These are phyloP conservation scores for Alternaria arbusti DNA, from an alignment of 2,329 filamentous ascomycete species.

Conservation along the genomic window DNA sequence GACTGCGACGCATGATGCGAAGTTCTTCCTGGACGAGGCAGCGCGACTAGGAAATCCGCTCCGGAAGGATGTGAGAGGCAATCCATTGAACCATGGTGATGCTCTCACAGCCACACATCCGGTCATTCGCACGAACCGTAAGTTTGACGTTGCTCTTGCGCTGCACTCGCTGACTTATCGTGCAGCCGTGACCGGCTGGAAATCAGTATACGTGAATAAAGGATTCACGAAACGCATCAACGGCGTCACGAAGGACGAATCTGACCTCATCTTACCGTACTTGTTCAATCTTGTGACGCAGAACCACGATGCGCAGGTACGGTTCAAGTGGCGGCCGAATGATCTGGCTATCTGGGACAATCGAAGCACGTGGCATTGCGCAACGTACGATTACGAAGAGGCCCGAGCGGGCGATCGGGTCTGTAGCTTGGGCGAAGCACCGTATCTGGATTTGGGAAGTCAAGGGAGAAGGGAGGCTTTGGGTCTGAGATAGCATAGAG, in stretches of 20 bases:
- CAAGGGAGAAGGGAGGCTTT: slow-evolving; percentile 4
- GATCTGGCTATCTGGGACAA: slow-evolving; percentile 70
- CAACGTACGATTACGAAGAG: slow-evolving; percentile 68
- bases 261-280: slow-evolving; percentile 52
- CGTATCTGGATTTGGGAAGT: slow-evolving; percentile 62
- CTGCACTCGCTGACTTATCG: background rate
- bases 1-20: slow-evolving; percentile 53
- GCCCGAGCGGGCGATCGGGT: slow-evolving; percentile 60
- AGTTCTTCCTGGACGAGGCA: slow-evolving; percentile 39
- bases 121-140: slow-evolving; percentile 66
- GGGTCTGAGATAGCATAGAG: background rate
- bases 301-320: slow-evolving; percentile 61
- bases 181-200: slow-evolving; percentile 66
- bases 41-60: slow-evolving; percentile 35
- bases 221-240: slow-evolving; percentile 52
- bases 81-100: slow-evolving; percentile 62
- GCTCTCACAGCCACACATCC: slow-evolving; percentile 62
- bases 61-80: slow-evolving; percentile 47
- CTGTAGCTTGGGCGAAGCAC: slow-evolving; percentile 62
- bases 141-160: background rate
- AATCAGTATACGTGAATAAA: slow-evolving; percentile 50
- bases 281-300: slow-evolving; percentile 53
- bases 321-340: slow-evolving; percentile 54
- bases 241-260: slow-evolving; percentile 55
- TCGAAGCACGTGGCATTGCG: slow-evolving; percentile 63